These are phyloP conservation scores for Nitzschia sp. DNA, from an alignment of 108 stramenopile species.

Conservation along the genomic window DNA sequence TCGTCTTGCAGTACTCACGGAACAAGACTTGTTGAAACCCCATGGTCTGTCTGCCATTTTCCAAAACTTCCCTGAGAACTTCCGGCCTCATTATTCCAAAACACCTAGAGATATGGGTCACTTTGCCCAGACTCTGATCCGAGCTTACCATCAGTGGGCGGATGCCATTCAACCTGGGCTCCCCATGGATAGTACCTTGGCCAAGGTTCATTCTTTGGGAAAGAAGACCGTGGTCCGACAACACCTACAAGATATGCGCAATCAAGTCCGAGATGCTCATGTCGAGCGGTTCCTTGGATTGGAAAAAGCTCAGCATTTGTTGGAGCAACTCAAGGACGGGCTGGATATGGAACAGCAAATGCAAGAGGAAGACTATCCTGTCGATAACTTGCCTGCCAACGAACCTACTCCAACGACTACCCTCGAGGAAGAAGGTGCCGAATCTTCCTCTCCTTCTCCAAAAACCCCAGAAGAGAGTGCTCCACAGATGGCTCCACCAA, in stretches of 20 bases:
- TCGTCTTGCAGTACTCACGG: slow-evolving; percentile 1
- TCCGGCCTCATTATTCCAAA: slow-evolving; percentile 27
- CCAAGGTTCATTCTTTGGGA: slow-evolving; percentile 54
- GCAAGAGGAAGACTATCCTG: slow-evolving; percentile 7
- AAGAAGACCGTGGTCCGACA: slow-evolving; percentile 53
- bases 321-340: slow-evolving; percentile 56
- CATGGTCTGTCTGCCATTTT: slow-evolving; percentile 22
- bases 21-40: slow-evolving; percentile 11
- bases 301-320: slow-evolving; percentile 48
- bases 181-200: slow-evolving; percentile 57
- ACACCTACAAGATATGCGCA: slow-evolving; percentile 56
- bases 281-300: slow-evolving; percentile 57
- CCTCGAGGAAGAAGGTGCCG: background rate
- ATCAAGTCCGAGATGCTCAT: slow-evolving; percentile 58
- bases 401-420: background rate
- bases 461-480: background rate
- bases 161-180: slow-evolving; percentile 50
- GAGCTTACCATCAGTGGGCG: slow-evolving; percentile 53
- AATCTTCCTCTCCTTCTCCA: background rate
- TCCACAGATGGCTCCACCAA: background rate
- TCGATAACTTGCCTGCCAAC: background rate
- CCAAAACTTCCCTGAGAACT: slow-evolving; percentile 36
- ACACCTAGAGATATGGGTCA: slow-evolving; percentile 39
- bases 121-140: slow-evolving; percentile 37
- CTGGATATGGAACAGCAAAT: slow-evolving; percentile 1